Percentiles rank a stretch among this genome's conserved stretches.
Evolutionary conservation across 2,329 filamentous ascomycete genomes (phyloP).

Genomic region (Aureobasidium vineae): DNA sequence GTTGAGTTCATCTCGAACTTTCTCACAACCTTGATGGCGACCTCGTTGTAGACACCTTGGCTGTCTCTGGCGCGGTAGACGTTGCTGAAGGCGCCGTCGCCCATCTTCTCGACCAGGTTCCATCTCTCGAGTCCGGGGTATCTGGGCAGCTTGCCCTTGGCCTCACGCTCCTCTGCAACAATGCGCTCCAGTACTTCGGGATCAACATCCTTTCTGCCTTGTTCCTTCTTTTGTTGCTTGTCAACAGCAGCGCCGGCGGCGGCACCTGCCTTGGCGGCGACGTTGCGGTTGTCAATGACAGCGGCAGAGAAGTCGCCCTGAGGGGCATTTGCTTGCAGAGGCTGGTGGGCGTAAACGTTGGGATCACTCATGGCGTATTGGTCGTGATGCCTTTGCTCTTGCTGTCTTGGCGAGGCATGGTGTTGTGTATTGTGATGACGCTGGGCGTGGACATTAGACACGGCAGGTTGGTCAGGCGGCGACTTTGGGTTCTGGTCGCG

Average conservation of each 20-base stretch:
- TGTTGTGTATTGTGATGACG: constrained; percentile 49
- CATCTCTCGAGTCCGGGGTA: constrained; percentile 86
- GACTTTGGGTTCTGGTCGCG: constrained; percentile 61
- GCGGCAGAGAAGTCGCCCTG: constrained; percentile 62
- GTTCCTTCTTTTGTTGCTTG: constrained; percentile 58
- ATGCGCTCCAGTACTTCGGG: constrained; percentile 73
- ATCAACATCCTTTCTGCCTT: constrained; percentile 53
- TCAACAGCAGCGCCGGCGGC: constrained; percentile 63
- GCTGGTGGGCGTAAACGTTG: constrained; percentile 59
- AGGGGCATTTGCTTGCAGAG: constrained; percentile 48
- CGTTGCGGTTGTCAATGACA: constrained; percentile 61
- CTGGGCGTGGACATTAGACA: constrained; percentile 64
- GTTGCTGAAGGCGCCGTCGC: constrained; percentile 97
- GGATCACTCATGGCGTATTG: constrained; percentile 58
- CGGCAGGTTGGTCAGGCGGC: constrained; percentile 59
- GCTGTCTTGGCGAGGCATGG: constrained; percentile 43
- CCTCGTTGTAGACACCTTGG: constrained; percentile 69
- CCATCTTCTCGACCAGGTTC: constrained; percentile 93
- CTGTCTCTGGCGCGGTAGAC: constrained; percentile 86
- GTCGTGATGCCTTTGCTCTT: constrained; percentile 32
- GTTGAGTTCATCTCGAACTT: constrained; percentile 99
- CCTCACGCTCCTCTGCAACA: constrained; percentile 87
- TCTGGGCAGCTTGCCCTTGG: constrained; percentile 76
- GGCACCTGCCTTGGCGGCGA: constrained; percentile 66
- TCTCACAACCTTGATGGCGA: constrained; percentile 97